Conservation (phyloP, 495 filamentous ascomycete species). For the Neurospora cerealis region DNA sequence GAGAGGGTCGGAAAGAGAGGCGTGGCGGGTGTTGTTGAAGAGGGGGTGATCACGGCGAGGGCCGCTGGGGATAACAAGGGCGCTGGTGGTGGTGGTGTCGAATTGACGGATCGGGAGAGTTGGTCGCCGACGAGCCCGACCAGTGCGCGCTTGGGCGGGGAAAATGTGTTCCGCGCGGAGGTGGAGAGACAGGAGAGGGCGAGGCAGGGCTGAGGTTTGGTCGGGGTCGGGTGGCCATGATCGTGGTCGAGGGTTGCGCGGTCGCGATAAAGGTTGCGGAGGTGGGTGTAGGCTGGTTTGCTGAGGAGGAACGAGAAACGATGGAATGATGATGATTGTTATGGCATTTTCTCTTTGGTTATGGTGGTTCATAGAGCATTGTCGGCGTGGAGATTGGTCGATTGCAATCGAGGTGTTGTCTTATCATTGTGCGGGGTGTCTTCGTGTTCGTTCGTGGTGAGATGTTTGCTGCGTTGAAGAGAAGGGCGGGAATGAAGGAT, state of each 20-base stretch:
- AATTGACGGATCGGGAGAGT: slow-evolving; percentile 24
- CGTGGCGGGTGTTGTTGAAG: too few species aligned
- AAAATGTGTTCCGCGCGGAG: slow-evolving; percentile 29
- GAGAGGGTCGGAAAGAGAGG: slow-evolving; percentile 5
- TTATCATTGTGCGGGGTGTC: background rate
- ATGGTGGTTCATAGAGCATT: background rate
- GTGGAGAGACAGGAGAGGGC: slow-evolving; percentile 20
- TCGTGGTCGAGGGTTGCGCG: background rate
- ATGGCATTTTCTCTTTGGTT: background rate
- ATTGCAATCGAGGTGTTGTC: background rate
- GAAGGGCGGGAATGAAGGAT: too few species aligned
- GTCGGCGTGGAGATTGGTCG: background rate
- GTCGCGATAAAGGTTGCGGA: background rate
- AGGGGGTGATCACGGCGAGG: too few species aligned
- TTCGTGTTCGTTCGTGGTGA: background rate
- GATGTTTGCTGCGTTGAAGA: background rate
- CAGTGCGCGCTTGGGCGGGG: background rate
- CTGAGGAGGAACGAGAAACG: background rate
- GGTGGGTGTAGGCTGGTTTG: background rate
- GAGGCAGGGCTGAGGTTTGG: slow-evolving; percentile 3
- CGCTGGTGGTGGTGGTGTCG: slow-evolving; percentile 12
- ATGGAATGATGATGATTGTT: background rate
- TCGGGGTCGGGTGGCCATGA: background rate
- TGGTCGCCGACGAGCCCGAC: slow-evolving; percentile 19
- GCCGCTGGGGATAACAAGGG: too few species aligned